A percentile compares a stretch with the other conserved stretches of the same genome.
Conservation (phyloP, 2,329 filamentous ascomycete genomes). For the Alternaria sp. region DNA sequence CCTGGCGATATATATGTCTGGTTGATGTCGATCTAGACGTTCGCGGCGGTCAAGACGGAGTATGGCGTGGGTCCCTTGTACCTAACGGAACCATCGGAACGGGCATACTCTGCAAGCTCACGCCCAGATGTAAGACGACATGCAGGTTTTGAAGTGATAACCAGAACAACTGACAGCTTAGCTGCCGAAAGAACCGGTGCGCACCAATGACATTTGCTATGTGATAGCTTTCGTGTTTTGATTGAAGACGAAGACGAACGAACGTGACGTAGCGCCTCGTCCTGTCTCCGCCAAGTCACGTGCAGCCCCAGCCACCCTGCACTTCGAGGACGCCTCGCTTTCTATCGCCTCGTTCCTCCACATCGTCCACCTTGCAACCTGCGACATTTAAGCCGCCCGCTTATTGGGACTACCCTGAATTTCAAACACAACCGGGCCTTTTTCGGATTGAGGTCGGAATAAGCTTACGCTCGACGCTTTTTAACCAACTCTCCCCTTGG, state of each 20-base stretch:
- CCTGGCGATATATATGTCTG: slow-evolving; percentile 10
- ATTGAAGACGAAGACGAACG: neutral
- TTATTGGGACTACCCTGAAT: neutral
- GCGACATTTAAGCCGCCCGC: neutral
- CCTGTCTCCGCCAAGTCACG: slow-evolving; percentile 11
- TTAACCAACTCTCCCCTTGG: neutral
- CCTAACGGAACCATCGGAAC: slow-evolving; percentile 18
- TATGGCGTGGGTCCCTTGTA: slow-evolving; percentile 25
- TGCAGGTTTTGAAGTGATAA: slow-evolving; percentile 5
- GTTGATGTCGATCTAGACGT: neutral
- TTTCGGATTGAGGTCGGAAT: neutral
- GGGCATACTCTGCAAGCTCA: slow-evolving; percentile 4
- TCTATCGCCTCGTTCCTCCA: neutral
- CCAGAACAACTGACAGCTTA: slow-evolving; percentile 16
- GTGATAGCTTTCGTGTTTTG: neutral
- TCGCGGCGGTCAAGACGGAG: slow-evolving; percentile 15
- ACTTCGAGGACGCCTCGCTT: neutral
- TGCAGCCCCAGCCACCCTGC: slow-evolving; percentile 6
- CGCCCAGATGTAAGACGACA: slow-evolving; percentile 8
- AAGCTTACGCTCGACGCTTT: neutral
- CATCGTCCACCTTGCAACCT: neutral
- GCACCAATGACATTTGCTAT: neutral
- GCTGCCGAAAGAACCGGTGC: slow-evolving; percentile 22
- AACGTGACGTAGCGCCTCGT: slow-evolving; percentile 15
- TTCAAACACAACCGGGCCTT: neutral